A percentile compares a stretch with the other conserved stretches of the same genome.
Evolutionary conservation across 441 rosid species (phyloP).

Genomic region (Adansonia madagascariensis): DNA sequence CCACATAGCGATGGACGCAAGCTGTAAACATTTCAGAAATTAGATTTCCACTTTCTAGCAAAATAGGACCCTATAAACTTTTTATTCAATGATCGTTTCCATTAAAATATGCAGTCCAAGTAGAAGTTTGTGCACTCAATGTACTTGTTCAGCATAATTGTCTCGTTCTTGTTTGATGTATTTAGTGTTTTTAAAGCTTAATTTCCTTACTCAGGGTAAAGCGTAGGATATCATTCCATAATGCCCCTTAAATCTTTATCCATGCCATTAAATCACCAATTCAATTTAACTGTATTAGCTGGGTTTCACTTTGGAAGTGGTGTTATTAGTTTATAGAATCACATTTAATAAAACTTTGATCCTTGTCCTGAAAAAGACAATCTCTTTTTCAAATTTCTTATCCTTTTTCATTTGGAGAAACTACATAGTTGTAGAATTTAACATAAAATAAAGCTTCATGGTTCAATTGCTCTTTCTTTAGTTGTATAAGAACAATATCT

Average conservation of each 20-base stretch:
- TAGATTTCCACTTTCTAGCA: not conserved
- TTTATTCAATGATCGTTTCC: not conserved
- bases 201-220: too few relatives aligned
- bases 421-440: not conserved
- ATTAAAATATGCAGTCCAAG: not conserved
- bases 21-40: not conserved
- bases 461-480: not conserved
- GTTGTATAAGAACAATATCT: not conserved
- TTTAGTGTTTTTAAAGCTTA: too few relatives aligned
- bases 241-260: not conserved
- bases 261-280: not conserved
- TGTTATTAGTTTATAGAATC: not conserved
- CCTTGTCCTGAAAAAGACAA: not conserved
- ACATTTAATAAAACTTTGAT: not conserved
- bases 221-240: not conserved
- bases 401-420: not conserved
- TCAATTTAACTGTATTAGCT: not conserved
- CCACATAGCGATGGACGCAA: not conserved
- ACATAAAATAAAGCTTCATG: slow-evolving; percentile 2
- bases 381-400: not conserved
- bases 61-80: not conserved
- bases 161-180: not conserved
- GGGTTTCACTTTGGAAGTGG: not conserved
- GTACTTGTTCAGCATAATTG: not conserved
- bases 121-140: not conserved